A percentile compares a stretch with the other conserved stretches of the same genome.
Conservation (phyloP, 2,329 filamentous ascomycete genomes). For the Allantophomopsis cytisporea region DNA sequence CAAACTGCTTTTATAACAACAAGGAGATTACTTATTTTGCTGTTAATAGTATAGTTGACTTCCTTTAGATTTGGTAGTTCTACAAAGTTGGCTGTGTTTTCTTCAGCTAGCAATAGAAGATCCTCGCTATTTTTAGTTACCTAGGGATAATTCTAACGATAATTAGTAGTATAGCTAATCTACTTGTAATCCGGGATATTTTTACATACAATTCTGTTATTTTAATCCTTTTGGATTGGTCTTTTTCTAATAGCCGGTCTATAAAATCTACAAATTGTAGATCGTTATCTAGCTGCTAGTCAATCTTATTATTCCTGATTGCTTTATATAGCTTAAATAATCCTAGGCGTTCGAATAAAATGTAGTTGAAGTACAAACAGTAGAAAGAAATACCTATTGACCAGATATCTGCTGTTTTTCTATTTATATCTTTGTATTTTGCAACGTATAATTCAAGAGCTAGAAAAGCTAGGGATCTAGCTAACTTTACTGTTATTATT, state of each 20-base stretch:
- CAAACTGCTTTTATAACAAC: constrained; percentile 86
- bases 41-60: constrained; percentile 80
- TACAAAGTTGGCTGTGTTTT: constrained; percentile 73
- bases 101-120: constrained; percentile 63
- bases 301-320: constrained; percentile 58
- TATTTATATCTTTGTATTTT: constrained; percentile 77
- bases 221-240: constrained; percentile 68
- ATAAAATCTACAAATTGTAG: constrained; percentile 65
- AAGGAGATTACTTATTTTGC: constrained; percentile 75
- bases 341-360: constrained; percentile 71
- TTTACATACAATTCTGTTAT: constrained; percentile 74
- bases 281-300: constrained; percentile 49
- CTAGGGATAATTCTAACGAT: constrained; percentile 74
- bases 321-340: constrained; percentile 83
- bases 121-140: constrained; percentile 73
- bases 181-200: neutral
- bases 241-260: constrained; percentile 62
- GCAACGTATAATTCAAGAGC: constrained; percentile 84
- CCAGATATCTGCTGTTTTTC: constrained; percentile 90
- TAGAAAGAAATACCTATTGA: constrained; percentile 95
- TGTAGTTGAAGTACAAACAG: constrained; percentile 75
- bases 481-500: constrained; percentile 88
- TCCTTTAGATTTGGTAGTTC: constrained; percentile 83
- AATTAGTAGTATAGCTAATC: constrained; percentile 3
- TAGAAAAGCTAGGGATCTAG: constrained; percentile 88